A percentile compares a stretch with the other conserved stretches of the same genome.
Conservation (phyloP, 441 rosid genomes). For the Adansonia rubrostipa region DNA sequence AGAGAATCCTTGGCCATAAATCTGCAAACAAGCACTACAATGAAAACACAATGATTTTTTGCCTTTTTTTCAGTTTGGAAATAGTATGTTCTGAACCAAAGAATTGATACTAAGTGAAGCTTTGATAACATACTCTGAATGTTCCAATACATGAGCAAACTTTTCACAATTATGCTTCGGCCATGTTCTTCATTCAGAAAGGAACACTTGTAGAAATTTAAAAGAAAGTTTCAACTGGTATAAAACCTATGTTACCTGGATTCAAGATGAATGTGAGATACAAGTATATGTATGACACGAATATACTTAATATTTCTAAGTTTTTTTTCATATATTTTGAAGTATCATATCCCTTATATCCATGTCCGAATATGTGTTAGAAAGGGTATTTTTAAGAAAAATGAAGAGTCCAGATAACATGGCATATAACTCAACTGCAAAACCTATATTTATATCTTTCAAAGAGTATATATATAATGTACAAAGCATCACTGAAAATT, state of each 20-base stretch:
- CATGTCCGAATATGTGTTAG: neutral
- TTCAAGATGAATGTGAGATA: neutral
- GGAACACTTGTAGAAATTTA: neutral
- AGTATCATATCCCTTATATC: conserved; percentile 15
- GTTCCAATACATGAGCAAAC: neutral
- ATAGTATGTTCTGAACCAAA: neutral
- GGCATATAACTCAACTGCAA: neutral
- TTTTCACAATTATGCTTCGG: conserved; percentile 2
- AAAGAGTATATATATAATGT: conserved; percentile 16
- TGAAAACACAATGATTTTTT: neutral
- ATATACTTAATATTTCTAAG: neutral
- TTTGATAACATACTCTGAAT: neutral
- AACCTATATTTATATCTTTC: conserved; percentile 23
- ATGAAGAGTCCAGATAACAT: conserved; percentile 13
- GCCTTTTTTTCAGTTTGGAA: neutral
- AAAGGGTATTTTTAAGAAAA: neutral
- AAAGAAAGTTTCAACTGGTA: neutral
- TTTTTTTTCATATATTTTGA: neutral
- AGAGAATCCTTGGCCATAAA: neutral
- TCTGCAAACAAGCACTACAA: neutral
- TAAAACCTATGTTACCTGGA: neutral
- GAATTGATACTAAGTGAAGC: neutral
- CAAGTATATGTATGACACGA: neutral
- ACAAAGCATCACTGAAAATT: conserved; percentile 24
- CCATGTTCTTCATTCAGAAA: neutral